Evolutionary conservation across 106 monocot genomes (phyloP).

Genomic region (Allium fistulosum): DNA sequence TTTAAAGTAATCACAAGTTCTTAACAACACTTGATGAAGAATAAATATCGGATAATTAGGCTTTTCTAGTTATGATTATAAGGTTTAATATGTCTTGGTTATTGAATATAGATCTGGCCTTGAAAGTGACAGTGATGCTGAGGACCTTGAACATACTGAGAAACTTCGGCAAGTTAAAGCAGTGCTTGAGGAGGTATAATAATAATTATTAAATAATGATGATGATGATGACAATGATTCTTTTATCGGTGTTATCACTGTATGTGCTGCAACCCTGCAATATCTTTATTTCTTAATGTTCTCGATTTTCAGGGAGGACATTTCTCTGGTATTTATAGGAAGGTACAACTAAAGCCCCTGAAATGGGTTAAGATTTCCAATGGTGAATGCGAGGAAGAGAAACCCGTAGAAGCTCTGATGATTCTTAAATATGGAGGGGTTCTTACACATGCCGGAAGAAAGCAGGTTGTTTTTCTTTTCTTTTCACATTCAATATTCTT

Average conservation of each 20-base stretch:
- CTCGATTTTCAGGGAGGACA: constrained; percentile 71
- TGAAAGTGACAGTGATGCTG: constrained; percentile 89
- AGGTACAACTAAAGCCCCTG: constrained; percentile 91
- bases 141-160: constrained; percentile 82
- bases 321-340: constrained; percentile 97
- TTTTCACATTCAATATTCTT: neutral
- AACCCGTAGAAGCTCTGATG: constrained; percentile 91
- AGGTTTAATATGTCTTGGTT: no score
- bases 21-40: neutral
- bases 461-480: constrained; percentile 47
- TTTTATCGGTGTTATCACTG: no score
- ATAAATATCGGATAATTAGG: neutral
- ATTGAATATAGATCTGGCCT: constrained; percentile 35
- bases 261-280: no score
- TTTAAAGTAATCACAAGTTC: no score
- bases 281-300: neutral
- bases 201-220: constrained; percentile 1
- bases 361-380: constrained; percentile 77
- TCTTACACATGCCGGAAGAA: constrained; percentile 98
- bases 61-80: no score
- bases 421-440: constrained; percentile 99
- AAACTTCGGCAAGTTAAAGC: constrained; percentile 89
- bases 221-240: no score
- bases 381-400: constrained; percentile 84
- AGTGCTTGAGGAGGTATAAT: constrained; percentile 80